Evolutionary conservation across 1,284 basidiomycete species (phyloP).

Genomic region (Cryptococcus sp.): DNA sequence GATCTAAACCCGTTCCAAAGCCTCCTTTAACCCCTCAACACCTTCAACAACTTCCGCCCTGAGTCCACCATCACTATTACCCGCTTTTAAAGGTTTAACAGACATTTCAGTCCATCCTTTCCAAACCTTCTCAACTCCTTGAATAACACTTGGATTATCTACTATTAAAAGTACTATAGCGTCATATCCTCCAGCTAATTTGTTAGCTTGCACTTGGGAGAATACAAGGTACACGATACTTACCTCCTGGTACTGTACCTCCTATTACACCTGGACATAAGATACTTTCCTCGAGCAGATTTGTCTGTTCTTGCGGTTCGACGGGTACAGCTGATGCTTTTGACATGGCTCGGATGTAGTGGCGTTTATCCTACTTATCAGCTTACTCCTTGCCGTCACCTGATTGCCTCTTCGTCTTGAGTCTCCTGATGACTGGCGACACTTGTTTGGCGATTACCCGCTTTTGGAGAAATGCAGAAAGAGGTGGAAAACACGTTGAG

Average conservation of each 20-base stretch:
- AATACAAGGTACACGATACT: conserved; percentile 8
- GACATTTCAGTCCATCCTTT: conserved; percentile 62
- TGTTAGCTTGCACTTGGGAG: background rate
- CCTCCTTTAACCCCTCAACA: conserved; percentile 60
- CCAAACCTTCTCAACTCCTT: conserved; percentile 69
- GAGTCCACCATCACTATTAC: conserved; percentile 73
- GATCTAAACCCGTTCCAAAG: conserved; percentile 10
- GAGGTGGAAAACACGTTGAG: background rate
- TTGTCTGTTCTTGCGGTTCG: conserved; percentile 84
- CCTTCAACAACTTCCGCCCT: conserved; percentile 59
- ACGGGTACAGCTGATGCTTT: conserved; percentile 73
- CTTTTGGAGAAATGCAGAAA: too few relatives aligned
- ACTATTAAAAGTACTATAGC: conserved; percentile 88
- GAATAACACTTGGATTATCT: conserved; percentile 50
- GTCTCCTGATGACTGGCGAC: too few relatives aligned
- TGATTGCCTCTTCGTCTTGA: too few relatives aligned
- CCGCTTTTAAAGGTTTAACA: conserved; percentile 73
- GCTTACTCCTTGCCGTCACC: background rate
- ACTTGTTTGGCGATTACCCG: too few relatives aligned
- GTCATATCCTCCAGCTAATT: conserved; percentile 93
- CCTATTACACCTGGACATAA: conserved; percentile 78
- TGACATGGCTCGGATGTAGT: conserved; percentile 86
- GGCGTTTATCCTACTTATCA: conserved; percentile 63
- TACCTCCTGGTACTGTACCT: conserved; percentile 90
- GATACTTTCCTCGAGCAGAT: conserved; percentile 76